Evolutionary conservation across 2,329 filamentous ascomycete genomes (phyloP), one percentile per base, ranked within the genome.

Genomic region (Penicillium sp.): DNA sequence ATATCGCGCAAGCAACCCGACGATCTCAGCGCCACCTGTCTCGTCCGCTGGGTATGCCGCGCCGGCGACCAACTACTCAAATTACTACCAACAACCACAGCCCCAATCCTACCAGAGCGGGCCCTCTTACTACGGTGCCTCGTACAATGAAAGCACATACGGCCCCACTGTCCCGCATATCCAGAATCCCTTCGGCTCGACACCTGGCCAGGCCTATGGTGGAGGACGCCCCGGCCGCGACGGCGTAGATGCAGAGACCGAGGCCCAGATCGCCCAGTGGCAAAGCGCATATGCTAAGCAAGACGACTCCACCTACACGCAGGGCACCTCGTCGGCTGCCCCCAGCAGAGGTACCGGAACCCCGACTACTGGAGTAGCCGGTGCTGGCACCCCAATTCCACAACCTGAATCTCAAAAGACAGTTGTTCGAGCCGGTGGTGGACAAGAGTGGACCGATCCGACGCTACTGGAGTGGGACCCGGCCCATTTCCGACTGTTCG

Each of bases 381-480:
- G 77, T 27, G 39, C 49, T 14, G 37, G 37, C 11, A 78, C 81
- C 53, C 77, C 81, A 1, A 73, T 72, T 22, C 65, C 72, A 11
- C 74, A 78, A 22, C 71, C 77, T 11, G 75, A 79, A 22, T 69
- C 76, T 70, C 86, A 90, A 67, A 93, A 93, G 77, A 99, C 95
- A 0, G 95, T 99, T 0, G 82, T 91, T 49, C 89, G 95, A 39
- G 84, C 90, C 59, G 95, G 93, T 50, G 95, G 95, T 60, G 95
- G 95, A 54, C 91, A 96, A 79, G 90, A 87, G 57, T 99, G 95
- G 95, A 89, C 90, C 24, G 95, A 99, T 72, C 83, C 90, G 55
- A 85, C 89, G 0, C 84, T 99, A 3, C 84, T 98, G 2, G 95
- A 98, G 73, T 99, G 95, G 95, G 93, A 98, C 71, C 93, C 93